These are phyloP conservation scores for Russula foetens DNA, from an alignment of 768 basidiomycete genomes.

Conservation along the genomic window DNA sequence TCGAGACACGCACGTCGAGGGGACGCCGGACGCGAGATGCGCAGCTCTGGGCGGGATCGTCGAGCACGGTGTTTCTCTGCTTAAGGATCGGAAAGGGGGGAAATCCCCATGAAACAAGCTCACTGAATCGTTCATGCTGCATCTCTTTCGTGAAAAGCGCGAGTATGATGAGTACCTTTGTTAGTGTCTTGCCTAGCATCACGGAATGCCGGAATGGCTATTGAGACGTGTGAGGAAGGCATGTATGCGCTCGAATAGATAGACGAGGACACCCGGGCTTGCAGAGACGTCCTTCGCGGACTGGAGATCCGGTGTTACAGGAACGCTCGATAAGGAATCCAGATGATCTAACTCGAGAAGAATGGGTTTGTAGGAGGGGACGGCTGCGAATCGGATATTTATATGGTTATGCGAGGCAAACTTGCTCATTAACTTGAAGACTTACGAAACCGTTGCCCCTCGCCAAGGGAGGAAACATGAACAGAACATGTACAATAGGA, in stretches of 20 bases:
- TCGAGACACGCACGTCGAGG: slow-evolving; percentile 50
- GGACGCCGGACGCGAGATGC: slow-evolving; percentile 46
- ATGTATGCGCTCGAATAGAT: background rate
- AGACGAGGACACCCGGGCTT: background rate
- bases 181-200: background rate
- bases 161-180: background rate
- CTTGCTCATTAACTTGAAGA: too few species aligned
- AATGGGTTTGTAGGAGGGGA: background rate
- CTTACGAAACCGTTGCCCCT: background rate
- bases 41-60: slow-evolving; percentile 55
- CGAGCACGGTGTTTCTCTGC: slow-evolving; percentile 32
- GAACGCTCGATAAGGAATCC: background rate
- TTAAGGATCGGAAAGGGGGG: too few species aligned
- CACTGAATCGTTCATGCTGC: background rate
- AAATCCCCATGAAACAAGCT: background rate
- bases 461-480: background rate
- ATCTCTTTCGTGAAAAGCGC: background rate
- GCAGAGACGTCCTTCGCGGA: background rate
- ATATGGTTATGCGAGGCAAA: too few species aligned
- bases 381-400: background rate
- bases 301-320: background rate
- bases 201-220: background rate
- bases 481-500: background rate
- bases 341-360: background rate
- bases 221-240: background rate